Base-by-base conservation (phyloP, 192 early-diverging fungal species). In the Neocallimastix lanati region DNA sequence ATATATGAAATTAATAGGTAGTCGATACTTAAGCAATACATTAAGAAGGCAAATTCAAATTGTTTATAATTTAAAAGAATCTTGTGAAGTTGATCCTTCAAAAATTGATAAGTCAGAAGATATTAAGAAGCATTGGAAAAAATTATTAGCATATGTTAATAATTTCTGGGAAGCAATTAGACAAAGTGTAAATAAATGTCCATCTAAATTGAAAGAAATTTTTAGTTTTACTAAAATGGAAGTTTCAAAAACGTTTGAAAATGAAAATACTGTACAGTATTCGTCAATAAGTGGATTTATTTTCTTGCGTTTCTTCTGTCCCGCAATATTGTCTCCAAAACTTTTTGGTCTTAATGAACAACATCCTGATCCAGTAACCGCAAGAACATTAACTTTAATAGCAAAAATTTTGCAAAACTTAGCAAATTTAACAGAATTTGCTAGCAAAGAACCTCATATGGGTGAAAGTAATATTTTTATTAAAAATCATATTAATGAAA, bases 361-460 rank as follows among this genome's bases (percentile, higher is more conserved):
- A 80, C 86, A 89, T 29, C 92, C 92, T 4, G 87, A 86, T 78
- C 80, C 86, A 12, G 77, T 84, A 15, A 84, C 88, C 1, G 84
- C 87, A 27, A 86, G 92, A 16, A 91, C 92, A 13, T 83, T 93
- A 67, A 92, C 91, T 28, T 79, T 93, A 77, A 82, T 93, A 29
- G 92, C 92, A 28, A 93, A 93, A 81, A 88, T 88, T n/a, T 82
- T 93, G 12, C 91, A 92, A 83, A 89, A 87, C 18, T 78, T 92
- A 15, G 92, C 92, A 25, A 93, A 92, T 67, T 85, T 93, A 35
- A 89, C 89, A 7, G 86, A 88, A 28, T 90, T 90, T 83, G 86
- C 86, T 13, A 77, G 83, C 12, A 93, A 91, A 79, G 92, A 93
- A 80, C 86, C 87, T 14, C 90, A 92, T 83, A 92, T 92, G 91